Base-by-base conservation (phyloP, 352 stramenopile genomes). In the Phytopythium boreale region DNA sequence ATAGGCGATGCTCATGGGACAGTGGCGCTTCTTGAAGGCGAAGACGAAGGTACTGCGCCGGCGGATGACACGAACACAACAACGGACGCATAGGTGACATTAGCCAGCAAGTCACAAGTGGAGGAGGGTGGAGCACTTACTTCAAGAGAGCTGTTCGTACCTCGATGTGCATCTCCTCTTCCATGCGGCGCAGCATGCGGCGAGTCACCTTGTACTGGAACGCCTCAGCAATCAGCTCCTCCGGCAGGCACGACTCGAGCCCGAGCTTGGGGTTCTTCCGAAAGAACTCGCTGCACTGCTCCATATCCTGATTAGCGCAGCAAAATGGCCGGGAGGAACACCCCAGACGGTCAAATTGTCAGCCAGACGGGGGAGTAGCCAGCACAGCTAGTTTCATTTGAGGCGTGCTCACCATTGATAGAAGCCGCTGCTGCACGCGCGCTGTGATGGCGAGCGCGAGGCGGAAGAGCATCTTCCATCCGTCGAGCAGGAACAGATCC, bases 381-480 rank as follows among this genome's bases (percentile, higher is more conserved):
- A 57, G 4, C 31, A 11, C 31, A 44, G 17, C 14, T 56, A 31
- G 14, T 3, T 29, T 4, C 37, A 9, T 19, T 34, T 55, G 43
- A 11, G 15, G 15, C 24, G 47, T 10, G 14, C 0, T 51, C 72
- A 90, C 84, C 77, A 93, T 75, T 2, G 70, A 41, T 19, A 93
- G 63, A 27, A 95, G 71, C 11, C 75, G 72, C 27, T 76, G 78
- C 24, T 78, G 72, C 46, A 95, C 67, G 57, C 83, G 70, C 0
- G 73, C 74, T 1, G 79, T 89, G 26, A 93, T 76, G 4, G 84
- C 81, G 20, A 95, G 75, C 10, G 81, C 83, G 15, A 93, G 62
- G 55, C 79, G 83, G 63, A 84, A 93, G 9, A 91, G 59, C 69
- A 84, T 72, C 66, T 92, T 93, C 82, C 83, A 90, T 10, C 87